A percentile compares a stretch with the other conserved stretches of the same genome.
phyloP scores from a whole-genome alignment of 208 protist species.

The Crithidia acanthocephali region DNA sequence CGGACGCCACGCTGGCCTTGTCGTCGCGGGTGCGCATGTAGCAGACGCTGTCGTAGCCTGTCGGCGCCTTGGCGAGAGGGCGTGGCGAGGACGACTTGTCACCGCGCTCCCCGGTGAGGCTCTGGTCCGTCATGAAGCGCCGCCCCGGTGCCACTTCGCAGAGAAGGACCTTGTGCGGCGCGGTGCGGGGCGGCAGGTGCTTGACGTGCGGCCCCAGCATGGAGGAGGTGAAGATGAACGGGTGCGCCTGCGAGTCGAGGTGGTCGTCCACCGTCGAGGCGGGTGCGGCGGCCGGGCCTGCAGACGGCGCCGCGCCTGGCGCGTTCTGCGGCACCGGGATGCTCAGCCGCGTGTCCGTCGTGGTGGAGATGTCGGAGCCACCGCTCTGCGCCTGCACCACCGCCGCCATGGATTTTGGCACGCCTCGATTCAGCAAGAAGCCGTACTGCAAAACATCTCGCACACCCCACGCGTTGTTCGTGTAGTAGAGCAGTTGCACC shows the following conservation, averaged over 20 bases:
- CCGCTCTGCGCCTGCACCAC: slow-evolving; percentile 18
- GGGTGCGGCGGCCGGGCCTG: background rate
- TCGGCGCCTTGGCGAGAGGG: slow-evolving; percentile 6
- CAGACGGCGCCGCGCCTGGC: background rate
- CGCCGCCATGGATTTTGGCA: slow-evolving; percentile 20
- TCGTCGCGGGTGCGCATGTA: slow-evolving; percentile 30
- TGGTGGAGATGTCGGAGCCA: slow-evolving; percentile 6
- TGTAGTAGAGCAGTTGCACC: slow-evolving; percentile 81
- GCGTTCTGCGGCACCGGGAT: slow-evolving; percentile 14
- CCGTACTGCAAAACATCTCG: slow-evolving; percentile 58
- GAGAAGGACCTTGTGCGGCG: slow-evolving; percentile 60
- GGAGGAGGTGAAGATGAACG: slow-evolving; percentile 66
- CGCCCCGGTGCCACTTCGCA: slow-evolving; percentile 72
- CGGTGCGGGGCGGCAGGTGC: slow-evolving; percentile 29
- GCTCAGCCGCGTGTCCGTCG: slow-evolving; percentile 13
- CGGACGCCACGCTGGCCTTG: slow-evolving; percentile 10
- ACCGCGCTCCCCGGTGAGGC: slow-evolving; percentile 23
- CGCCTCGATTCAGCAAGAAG: slow-evolving; percentile 42
- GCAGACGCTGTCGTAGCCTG: slow-evolving; percentile 57
- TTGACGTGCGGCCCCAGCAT: slow-evolving; percentile 53
- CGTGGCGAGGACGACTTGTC: slow-evolving; percentile 17
- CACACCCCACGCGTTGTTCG: slow-evolving; percentile 63
- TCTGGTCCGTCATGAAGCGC: slow-evolving; percentile 34
- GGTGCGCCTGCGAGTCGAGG: slow-evolving; percentile 26
- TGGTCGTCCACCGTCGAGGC: background rate